Conservation (phyloP, 805 yeast species). For the Lipomyces yamadae region DNA sequence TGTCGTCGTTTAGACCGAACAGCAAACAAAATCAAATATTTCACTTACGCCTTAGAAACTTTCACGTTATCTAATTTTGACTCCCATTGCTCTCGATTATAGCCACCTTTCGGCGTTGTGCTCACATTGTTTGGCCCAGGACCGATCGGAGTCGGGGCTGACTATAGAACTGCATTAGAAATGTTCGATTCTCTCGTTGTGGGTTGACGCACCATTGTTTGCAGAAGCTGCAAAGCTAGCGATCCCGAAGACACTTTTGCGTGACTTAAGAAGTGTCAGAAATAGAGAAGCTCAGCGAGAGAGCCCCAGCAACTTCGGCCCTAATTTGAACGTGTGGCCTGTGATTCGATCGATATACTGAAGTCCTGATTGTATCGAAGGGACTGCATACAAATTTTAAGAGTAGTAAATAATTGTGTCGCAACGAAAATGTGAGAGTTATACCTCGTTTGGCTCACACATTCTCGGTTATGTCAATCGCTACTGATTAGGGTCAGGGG, state of each 20-base stretch:
- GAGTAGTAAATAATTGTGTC: too few species aligned
- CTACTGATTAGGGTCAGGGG: not conserved
- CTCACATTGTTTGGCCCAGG: not conserved
- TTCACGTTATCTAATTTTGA: conserved; percentile 38
- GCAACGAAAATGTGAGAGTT: too few species aligned
- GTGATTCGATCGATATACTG: not conserved
- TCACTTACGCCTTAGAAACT: conserved; percentile 38
- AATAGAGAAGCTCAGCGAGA: conserved; percentile 3
- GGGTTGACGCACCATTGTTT: conserved; percentile 16
- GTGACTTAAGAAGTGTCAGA: not conserved
- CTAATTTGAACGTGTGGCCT: not conserved
- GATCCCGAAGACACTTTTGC: conserved; percentile 19
- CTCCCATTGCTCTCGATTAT: conserved; percentile 43
- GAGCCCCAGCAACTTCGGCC: not conserved
- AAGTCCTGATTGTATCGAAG: not conserved
- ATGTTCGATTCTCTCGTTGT: not conserved
- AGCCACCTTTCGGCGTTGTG: conserved; percentile 18
- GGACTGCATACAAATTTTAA: too few species aligned
- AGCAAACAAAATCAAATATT: not conserved
- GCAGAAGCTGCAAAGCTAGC: conserved; percentile 14
- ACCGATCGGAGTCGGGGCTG: conserved; percentile 18
- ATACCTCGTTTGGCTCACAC: too few species aligned
- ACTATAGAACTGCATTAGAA: conserved; percentile 10
- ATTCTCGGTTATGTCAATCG: too few species aligned
- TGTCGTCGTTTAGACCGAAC: not conserved